Percentiles rank a stretch among this genome's conserved stretches.
phyloP scores from a whole-genome alignment of 2,329 filamentous ascomycete genomes.

The Fusarium buxicola region DNA sequence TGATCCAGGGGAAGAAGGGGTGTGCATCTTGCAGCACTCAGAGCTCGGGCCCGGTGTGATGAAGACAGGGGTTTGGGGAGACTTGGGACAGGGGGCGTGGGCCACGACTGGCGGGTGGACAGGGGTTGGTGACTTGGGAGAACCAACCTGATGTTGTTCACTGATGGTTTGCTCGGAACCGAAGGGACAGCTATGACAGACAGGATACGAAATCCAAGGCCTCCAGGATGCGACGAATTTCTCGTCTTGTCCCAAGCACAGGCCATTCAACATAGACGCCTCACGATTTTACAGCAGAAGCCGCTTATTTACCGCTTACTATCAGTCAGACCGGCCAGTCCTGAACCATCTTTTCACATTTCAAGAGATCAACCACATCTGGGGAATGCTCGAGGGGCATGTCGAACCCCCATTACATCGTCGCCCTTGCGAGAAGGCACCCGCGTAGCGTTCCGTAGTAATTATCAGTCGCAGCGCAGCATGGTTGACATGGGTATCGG shows the following conservation, averaged over 20 bases:
- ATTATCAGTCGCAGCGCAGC: conserved; percentile 28
- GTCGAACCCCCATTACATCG: conserved; percentile 1
- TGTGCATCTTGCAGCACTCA: conserved; percentile 16
- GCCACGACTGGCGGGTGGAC: conserved; percentile 24
- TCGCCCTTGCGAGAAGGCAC: conserved; percentile 26
- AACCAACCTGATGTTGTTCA: conserved; percentile 1
- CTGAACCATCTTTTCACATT: conserved; percentile 5
- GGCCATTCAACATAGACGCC: neutral
- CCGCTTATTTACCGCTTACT: conserved; percentile 25
- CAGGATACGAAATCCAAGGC: conserved; percentile 12
- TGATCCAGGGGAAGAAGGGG: conserved; percentile 31
- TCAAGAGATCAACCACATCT: conserved; percentile 34
- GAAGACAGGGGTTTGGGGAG: conserved; percentile 22
- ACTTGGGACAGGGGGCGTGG: conserved; percentile 27
- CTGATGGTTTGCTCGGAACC: neutral
- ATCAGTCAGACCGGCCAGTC: neutral
- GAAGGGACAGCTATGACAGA: neutral
- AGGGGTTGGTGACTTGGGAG: conserved; percentile 1
- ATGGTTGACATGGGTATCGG: conserved; percentile 38
- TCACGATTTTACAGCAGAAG: neutral
- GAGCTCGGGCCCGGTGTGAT: conserved; percentile 11
- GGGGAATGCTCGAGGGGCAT: conserved; percentile 43
- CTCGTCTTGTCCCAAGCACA: neutral
- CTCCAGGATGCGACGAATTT: neutral
- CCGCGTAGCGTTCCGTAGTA: conserved; percentile 9